Percentiles rank a stretch among this genome's conserved stretches.
These are phyloP conservation scores for Setomelanomma holmii DNA, from an alignment of 2,329 filamentous ascomycete genomes.

Conservation along the genomic window DNA sequence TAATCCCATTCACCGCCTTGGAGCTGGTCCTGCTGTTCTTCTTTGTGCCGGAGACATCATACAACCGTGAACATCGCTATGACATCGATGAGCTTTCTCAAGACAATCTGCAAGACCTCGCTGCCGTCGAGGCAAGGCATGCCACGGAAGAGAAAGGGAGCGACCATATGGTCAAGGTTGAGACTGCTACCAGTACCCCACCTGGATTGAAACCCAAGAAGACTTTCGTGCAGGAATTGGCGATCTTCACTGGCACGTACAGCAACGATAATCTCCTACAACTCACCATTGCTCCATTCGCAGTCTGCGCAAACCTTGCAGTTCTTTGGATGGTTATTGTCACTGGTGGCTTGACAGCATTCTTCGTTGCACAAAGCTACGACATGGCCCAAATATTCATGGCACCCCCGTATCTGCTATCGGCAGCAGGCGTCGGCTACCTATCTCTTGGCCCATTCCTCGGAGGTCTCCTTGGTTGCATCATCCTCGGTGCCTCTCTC, in stretches of 20 bases:
- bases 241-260: constrained; percentile 50
- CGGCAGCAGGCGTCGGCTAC: constrained; percentile 53
- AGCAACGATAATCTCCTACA: constrained; percentile 48
- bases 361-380: constrained; percentile 54
- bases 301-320: constrained; percentile 60
- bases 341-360: constrained; percentile 52
- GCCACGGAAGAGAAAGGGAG: constrained; percentile 12
- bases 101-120: constrained; percentile 37
- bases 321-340: constrained; percentile 60
- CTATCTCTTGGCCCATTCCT: constrained; percentile 52
- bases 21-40: constrained; percentile 55
- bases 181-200: constrained; percentile 24
- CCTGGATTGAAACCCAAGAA: constrained; percentile 38
- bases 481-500: constrained; percentile 29
- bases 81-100: constrained; percentile 40
- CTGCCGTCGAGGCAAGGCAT: constrained; percentile 31
- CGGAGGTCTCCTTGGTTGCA: constrained; percentile 43
- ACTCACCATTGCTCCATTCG: constrained; percentile 54
- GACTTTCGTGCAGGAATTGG: constrained; percentile 45
- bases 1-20: constrained; percentile 55
- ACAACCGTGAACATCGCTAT: constrained; percentile 49
- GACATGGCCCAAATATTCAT: constrained; percentile 58
- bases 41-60: constrained; percentile 61
- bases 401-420: constrained; percentile 55
- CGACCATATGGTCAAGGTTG: constrained; percentile 25